Evolutionary conservation across 306 rosid species (phyloP).

Genomic region (Fagus crenata): DNA sequence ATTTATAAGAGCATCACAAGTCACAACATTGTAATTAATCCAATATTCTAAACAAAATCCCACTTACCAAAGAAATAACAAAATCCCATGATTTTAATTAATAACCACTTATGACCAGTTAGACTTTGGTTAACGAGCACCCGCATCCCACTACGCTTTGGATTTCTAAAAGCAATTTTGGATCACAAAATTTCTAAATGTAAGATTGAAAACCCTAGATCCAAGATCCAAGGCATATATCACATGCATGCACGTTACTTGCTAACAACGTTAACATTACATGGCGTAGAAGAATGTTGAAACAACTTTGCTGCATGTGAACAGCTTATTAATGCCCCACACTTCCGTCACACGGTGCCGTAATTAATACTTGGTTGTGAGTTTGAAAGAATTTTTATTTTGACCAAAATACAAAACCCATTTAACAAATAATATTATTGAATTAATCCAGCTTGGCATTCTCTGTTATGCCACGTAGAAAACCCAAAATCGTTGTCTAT

Average conservation of each 20-base stretch:
- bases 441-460: constrained; percentile 12
- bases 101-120: neutral
- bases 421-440: neutral
- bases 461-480: constrained; percentile 10
- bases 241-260: constrained; percentile 56
- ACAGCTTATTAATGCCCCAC: constrained; percentile 39
- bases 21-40: too few relatives aligned
- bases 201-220: constrained; percentile 21
- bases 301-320: constrained; percentile 48
- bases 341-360: constrained; percentile 48
- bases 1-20: too few relatives aligned
- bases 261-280: constrained; percentile 17
- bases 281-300: constrained; percentile 31
- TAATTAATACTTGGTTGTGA: constrained; percentile 34
- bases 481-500: constrained; percentile 16
- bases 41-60: neutral
- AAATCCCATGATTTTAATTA: neutral
- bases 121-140: neutral
- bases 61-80: neutral
- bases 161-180: constrained; percentile 18
- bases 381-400: neutral
- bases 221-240: constrained; percentile 17
- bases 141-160: neutral
- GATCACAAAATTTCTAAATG: constrained; percentile 38
- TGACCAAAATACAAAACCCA: neutral